Conservation (phyloP, 1,139 yeast species). For the Nakaseomyces bracarensis region DNA sequence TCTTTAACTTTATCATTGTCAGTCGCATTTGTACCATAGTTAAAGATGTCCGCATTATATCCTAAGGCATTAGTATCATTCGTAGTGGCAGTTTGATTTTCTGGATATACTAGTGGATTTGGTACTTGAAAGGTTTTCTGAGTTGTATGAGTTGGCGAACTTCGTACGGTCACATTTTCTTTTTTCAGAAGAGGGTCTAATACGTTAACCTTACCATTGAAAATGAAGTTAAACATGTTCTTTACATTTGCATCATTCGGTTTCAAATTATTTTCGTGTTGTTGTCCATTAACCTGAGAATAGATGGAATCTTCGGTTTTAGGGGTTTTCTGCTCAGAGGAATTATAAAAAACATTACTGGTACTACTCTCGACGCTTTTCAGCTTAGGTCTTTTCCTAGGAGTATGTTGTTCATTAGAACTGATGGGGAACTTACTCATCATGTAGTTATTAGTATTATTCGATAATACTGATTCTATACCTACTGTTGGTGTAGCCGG, state of each 20-base stretch:
- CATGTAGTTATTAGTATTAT: background rate
- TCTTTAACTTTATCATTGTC: background rate
- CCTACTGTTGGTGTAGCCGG: background rate
- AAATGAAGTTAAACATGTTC: conserved; percentile 1
- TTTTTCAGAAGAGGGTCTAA: conserved; percentile 1
- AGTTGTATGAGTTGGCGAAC: background rate
- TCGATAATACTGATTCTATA: background rate
- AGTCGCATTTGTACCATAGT: background rate
- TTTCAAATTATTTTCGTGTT: background rate
- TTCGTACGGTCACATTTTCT: background rate
- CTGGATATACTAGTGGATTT: background rate
- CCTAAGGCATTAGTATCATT: background rate
- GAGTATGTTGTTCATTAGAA: background rate
- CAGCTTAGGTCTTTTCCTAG: background rate
- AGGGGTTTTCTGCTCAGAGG: too few species aligned
- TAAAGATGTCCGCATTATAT: background rate
- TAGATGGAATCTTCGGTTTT: too few species aligned
- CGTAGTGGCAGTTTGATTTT: background rate
- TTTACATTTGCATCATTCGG: conserved; percentile 2
- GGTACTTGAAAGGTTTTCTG: background rate
- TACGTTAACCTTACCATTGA: conserved; percentile 1
- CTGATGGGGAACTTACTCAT: background rate
- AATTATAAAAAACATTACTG: too few species aligned
- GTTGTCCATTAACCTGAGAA: background rate
- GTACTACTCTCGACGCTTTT: background rate